Conservation (phyloP, 352 stramenopile species). For the Phytophthora cactorum region DNA sequence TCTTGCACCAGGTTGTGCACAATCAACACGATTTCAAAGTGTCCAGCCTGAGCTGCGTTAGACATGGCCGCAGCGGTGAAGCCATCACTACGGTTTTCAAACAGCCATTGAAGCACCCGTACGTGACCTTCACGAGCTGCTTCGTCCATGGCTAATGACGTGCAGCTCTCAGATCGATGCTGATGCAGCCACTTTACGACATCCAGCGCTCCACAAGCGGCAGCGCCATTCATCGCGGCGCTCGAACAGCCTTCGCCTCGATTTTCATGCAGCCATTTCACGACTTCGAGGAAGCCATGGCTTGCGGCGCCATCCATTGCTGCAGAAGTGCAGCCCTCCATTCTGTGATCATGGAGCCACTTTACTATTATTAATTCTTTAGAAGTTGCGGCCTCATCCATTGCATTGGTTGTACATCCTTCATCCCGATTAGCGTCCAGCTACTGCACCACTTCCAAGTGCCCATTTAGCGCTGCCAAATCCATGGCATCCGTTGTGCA, state of each 20-base stretch:
- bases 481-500: neutral
- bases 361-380: conserved; percentile 9
- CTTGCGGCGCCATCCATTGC: conserved; percentile 12
- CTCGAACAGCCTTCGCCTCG: conserved; percentile 14
- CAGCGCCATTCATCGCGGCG: conserved; percentile 9
- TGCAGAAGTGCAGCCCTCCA: conserved; percentile 10
- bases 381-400: conserved; percentile 13
- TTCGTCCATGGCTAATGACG: conserved; percentile 9
- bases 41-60: neutral
- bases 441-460: conserved; percentile 19
- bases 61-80: conserved; percentile 4
- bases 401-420: neutral
- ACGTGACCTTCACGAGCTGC: conserved; percentile 5
- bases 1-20: conserved; percentile 11
- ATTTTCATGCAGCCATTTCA: conserved; percentile 21
- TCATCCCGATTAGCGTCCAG: conserved; percentile 11
- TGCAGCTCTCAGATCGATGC: conserved; percentile 7
- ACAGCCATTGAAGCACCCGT: conserved; percentile 11
- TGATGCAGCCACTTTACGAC: conserved; percentile 12
- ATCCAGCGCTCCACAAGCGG: conserved; percentile 6
- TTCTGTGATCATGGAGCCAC: conserved; percentile 16
- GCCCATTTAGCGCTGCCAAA: conserved; percentile 11
- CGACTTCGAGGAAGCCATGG: neutral
- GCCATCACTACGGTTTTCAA: conserved; percentile 12
- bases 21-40: conserved; percentile 16